Evolutionary conservation across 805 yeast species (phyloP).

Genomic region (Saturnispora hagleri): DNA sequence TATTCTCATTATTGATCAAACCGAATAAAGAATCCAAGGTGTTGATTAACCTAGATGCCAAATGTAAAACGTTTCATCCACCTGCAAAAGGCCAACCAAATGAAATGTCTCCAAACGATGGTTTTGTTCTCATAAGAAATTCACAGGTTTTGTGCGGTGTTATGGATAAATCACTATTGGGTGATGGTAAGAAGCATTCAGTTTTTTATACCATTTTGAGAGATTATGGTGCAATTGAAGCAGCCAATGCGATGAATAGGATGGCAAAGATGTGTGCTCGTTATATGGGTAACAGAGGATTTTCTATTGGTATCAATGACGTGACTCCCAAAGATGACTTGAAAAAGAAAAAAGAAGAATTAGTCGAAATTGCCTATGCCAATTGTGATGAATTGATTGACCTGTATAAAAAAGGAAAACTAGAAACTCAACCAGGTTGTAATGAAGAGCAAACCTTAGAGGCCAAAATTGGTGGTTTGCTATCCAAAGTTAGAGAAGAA

Average conservation of each 20-base stretch:
- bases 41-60: conserved; percentile 85
- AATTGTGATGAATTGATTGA: conserved; percentile 88
- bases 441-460: conserved; percentile 97
- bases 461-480: conserved; percentile 91
- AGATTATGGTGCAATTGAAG: conserved; percentile 95
- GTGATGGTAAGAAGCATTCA: conserved; percentile 97
- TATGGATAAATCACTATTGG: conserved; percentile 93
- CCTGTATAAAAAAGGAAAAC: conserved; percentile 68
- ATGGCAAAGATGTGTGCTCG: conserved; percentile 99
- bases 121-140: conserved; percentile 83
- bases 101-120: conserved; percentile 98
- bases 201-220: conserved; percentile 91
- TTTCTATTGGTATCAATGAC: conserved; percentile 94
- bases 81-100: conserved; percentile 65
- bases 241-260: conserved; percentile 93
- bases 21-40: conserved; percentile 76
- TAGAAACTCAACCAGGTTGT: conserved; percentile 98
- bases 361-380: conserved; percentile 84
- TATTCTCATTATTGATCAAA: conserved; percentile 75
- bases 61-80: conserved; percentile 79
- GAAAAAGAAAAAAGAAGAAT: conserved; percentile 66
- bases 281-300: conserved; percentile 88
- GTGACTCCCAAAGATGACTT: conserved; percentile 87
- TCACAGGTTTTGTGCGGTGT: conserved; percentile 85
- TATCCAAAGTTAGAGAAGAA: conserved; percentile 96